These are phyloP conservation scores for Artemisia argyi DNA, from an alignment of 129 eudicot species.

Conservation along the genomic window DNA sequence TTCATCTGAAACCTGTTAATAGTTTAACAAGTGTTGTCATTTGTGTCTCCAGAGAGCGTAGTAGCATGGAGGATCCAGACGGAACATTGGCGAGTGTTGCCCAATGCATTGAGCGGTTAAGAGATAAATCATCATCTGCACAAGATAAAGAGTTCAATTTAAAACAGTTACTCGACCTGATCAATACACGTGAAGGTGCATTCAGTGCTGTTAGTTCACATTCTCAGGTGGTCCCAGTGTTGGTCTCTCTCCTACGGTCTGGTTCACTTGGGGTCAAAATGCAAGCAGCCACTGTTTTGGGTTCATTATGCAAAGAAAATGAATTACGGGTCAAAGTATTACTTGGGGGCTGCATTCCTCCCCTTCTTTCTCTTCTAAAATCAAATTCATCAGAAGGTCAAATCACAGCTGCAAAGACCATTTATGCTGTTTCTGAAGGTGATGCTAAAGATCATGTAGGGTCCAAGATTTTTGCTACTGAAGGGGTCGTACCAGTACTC, in stretches of 20 bases:
- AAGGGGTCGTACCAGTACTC: constrained; percentile 97
- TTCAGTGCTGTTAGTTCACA: constrained; percentile 98
- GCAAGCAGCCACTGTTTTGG: constrained; percentile 91
- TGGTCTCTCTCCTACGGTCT: constrained; percentile 94
- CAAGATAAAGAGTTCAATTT: constrained; percentile 81
- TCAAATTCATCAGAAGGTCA: constrained; percentile 94
- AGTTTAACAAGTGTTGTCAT: not conserved
- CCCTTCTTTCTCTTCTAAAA: constrained; percentile 90
- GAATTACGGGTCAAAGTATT: constrained; percentile 91
- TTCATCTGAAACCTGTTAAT: constrained; percentile 16
- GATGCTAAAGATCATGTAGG: constrained; percentile 95
- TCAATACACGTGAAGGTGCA: constrained; percentile 90
- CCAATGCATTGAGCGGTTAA: constrained; percentile 93
- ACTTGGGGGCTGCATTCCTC: constrained; percentile 98
- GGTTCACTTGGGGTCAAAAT: constrained; percentile 88
- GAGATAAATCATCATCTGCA: constrained; percentile 80
- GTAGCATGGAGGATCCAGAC: constrained; percentile 98
- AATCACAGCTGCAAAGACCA: constrained; percentile 90
- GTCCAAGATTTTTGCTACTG: constrained; percentile 94
- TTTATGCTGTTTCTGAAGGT: constrained; percentile 97
- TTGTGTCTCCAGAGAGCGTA: constrained; percentile 62
- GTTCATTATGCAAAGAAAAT: constrained; percentile 92
- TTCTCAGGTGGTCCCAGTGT: constrained; percentile 99
- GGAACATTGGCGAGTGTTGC: constrained; percentile 99
- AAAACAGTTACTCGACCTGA: constrained; percentile 77